phyloP scores from a whole-genome alignment of 139 green algal genomes.

The Chlorella sp. region DNA sequence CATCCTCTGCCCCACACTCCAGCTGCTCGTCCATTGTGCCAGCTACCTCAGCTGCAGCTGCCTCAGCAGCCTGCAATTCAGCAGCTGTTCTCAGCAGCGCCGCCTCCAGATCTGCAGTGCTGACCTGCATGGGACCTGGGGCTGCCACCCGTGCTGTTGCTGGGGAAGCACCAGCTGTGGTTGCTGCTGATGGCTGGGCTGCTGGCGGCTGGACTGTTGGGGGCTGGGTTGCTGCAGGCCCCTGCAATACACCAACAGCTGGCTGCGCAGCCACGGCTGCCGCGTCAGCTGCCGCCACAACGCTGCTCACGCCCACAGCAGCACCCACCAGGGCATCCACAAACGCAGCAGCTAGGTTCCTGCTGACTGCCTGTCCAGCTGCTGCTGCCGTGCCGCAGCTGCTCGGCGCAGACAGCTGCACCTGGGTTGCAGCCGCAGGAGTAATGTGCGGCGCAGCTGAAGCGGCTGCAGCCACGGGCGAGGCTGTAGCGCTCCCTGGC shows the following conservation, averaged over 20 bases:
- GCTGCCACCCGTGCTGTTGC: neutral
- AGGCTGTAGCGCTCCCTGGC: too few relatives aligned
- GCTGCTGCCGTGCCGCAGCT: too few relatives aligned
- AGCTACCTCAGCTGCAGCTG: neutral
- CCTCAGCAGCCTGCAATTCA: constrained; percentile 9
- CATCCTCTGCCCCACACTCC: constrained; percentile 10
- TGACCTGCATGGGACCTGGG: neutral
- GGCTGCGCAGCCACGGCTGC: neutral
- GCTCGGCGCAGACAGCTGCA: too few relatives aligned
- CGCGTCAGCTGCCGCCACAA: neutral
- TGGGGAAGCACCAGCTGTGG: neutral
- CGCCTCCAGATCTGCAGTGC: constrained; percentile 5
- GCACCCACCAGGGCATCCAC: constrained; percentile 15
- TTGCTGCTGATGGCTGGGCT: neutral
- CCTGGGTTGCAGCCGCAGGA: too few relatives aligned
- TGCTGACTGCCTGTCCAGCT: neutral
- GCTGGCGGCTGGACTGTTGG: too few relatives aligned
- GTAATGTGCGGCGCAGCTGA: too few relatives aligned
- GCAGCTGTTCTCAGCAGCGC: neutral
- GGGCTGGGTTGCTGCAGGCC: too few relatives aligned
- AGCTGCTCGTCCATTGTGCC: neutral
- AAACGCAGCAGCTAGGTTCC: constrained; percentile 12
- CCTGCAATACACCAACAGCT: neutral
- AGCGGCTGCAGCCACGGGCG: too few relatives aligned
- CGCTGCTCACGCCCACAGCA: neutral